Evolutionary conservation across 371 early-diverging fungal species (phyloP).

Genomic region (Conidiobolus incongruus): DNA sequence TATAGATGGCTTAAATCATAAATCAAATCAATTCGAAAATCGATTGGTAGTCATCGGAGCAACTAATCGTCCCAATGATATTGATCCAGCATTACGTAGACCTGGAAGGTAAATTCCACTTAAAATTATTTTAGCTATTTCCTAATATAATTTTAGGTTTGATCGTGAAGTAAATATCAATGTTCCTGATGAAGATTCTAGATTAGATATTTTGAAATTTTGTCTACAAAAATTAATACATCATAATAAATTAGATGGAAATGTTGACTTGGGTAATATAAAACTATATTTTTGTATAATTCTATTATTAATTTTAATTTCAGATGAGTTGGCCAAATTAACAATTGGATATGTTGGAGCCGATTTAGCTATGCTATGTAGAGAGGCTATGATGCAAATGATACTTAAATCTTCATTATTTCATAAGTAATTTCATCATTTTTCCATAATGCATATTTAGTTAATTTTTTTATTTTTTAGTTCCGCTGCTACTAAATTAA

Average conservation of each 20-base stretch:
- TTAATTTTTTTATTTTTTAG: too few relatives aligned
- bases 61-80: constrained; percentile 94
- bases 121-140: not conserved
- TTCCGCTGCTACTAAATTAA: not conserved
- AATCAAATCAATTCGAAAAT: constrained; percentile 21
- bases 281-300: not conserved
- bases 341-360: constrained; percentile 97
- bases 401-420: not conserved
- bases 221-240: not conserved
- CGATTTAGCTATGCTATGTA: constrained; percentile 74
- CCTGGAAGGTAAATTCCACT: constrained; percentile 61
- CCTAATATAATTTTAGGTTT: constrained; percentile 24
- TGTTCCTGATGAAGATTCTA: constrained; percentile 35
- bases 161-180: constrained; percentile 84
- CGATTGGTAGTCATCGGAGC: constrained; percentile 82
- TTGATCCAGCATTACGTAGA: constrained; percentile 93
- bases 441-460: too few relatives aligned
- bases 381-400: constrained; percentile 36
- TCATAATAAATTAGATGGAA: not conserved
- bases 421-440: constrained; percentile 5
- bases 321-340: constrained; percentile 32
- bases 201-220: constrained; percentile 29
- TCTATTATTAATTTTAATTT: not conserved
- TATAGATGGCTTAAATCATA: constrained; percentile 65
- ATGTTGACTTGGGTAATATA: not conserved